Evolutionary conservation across 2,329 filamentous ascomycete species (phyloP).

Genomic region (Coniochaeta sp.): DNA sequence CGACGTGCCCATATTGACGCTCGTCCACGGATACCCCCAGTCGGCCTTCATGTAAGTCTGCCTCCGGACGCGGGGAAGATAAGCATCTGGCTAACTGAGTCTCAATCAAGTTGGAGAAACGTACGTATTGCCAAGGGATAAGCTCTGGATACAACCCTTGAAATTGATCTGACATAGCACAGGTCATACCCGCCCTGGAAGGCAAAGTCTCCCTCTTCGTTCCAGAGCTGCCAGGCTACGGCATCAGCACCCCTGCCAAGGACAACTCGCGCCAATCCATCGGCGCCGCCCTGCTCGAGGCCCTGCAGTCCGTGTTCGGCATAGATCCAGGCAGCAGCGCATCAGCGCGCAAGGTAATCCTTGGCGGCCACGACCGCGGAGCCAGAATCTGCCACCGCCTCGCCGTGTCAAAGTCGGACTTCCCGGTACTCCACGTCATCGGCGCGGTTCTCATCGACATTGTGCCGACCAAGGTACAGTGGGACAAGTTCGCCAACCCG

Average conservation of each 20-base stretch:
- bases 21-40: conserved; percentile 39
- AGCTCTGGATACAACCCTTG: background rate
- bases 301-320: conserved; percentile 24
- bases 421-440: conserved; percentile 23
- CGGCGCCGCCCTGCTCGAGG: conserved; percentile 32
- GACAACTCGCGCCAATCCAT: conserved; percentile 30
- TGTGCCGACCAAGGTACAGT: conserved; percentile 38
- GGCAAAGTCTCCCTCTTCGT: conserved; percentile 34
- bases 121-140: background rate
- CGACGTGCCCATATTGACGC: conserved; percentile 24
- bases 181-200: conserved; percentile 29
- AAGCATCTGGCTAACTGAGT: background rate
- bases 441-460: conserved; percentile 39
- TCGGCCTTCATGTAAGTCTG: conserved; percentile 18
- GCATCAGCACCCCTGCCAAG: conserved; percentile 25
- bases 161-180: background rate
- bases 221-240: conserved; percentile 39
- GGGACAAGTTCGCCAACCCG: conserved; percentile 29
- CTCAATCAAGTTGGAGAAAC: background rate
- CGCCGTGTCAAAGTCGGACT: conserved; percentile 28
- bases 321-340: conserved; percentile 2
- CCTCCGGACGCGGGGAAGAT: background rate
- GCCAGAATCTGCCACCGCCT: conserved; percentile 41
- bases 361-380: conserved; percentile 42
- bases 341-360: conserved; percentile 26